Base-by-base conservation (phyloP, 805 yeast genomes). In the Ogataea methanolica region DNA sequence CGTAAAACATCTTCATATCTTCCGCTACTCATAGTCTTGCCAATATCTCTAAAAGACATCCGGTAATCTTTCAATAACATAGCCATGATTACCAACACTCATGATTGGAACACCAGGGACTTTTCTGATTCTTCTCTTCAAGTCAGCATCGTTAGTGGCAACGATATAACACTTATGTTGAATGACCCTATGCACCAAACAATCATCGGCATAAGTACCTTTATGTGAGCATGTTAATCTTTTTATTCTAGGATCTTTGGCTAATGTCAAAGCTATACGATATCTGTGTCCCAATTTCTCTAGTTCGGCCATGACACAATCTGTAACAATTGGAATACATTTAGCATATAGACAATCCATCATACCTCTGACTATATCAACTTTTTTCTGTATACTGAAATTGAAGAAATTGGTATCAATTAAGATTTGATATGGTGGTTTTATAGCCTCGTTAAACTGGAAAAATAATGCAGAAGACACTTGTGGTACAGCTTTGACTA, bases 181-280 rank as follows among this genome's bases (percentile, higher is more conserved):
- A 66, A 92, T 77, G 6, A 94, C 96, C 58, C 99, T 76, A 64
- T 86, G 83, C 16, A 94, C 98, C 8, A 94, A 65, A 67, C 99
- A 94, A 68, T 94, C 99, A 80, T 94, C 99, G 29, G 99, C 99
- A 73, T 94, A 94, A 0, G 97, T 92, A 31, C 99, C 99, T 58
- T 85, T 87, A 62, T 94, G 99, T 11, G 92, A 74, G 62, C 99
- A 94, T 39, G 83, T 88, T 42, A 94, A 73, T 51, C 97, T 76
- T 57, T 88, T 78, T 35, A 94, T 85, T 59, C 98, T 75, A 39
- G 97, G 97, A 64, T 94, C 99, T 56, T 88, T 85, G 21, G 99
- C 99, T 61, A 94, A 72, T 49, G 85, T 82, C 55, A 94, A 74
- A 0, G 99, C 99, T 54, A 94, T 94, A 62, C 98, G 78, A 67